Evolutionary conservation across 2,329 filamentous ascomycete genomes (phyloP), one percentile per base, ranked within the genome.

Genomic region (Whalleya microplaca): DNA sequence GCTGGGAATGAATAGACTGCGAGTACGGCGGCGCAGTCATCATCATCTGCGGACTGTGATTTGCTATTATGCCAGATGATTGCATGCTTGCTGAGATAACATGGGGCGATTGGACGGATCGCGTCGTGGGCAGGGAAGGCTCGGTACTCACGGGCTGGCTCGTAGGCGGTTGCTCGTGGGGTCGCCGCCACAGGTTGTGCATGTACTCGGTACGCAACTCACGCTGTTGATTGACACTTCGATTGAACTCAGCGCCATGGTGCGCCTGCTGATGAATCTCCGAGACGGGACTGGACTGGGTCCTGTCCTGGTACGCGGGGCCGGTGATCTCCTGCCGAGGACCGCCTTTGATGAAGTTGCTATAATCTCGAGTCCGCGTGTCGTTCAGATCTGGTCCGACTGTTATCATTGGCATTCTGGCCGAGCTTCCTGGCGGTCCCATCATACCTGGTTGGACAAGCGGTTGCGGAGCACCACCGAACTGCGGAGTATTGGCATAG

Each of bases 251-350:
- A 55, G 92, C 91, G 18, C 94, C 89, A 61, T 96, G 91, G 48
- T 91, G 86, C 23, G 92, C 91, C 73, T 97, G 92, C 45, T 90
- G 89, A 63, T 95, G 81, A 51, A 98, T 86, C 67, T 98, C 94
- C 45, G 84, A 80, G 23, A 91, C 82, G 27, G 88, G 85, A 61
- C 88, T 90, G 10, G 91, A 81, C 71, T 93, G 87, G 8, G 88
- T 91, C 65, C 92, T 84, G 71, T 98, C 95, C 73, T 94, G 89
- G 75, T 97, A 99, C 9, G 92, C 82, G 40, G 90, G 87, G 21
- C 93, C 95, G 14, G 90, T 86, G 60, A 97, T 86, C 70, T 98
- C 95, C 75, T 97, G 95, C 63, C 94, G 86, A 20, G 92, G 90
- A 51, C 92, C 89, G 59, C 90, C 87, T 70, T 85, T 85, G 58